Evolutionary conservation across 768 basidiomycete genomes (phyloP).

Genomic region (Tulasnella sp.): DNA sequence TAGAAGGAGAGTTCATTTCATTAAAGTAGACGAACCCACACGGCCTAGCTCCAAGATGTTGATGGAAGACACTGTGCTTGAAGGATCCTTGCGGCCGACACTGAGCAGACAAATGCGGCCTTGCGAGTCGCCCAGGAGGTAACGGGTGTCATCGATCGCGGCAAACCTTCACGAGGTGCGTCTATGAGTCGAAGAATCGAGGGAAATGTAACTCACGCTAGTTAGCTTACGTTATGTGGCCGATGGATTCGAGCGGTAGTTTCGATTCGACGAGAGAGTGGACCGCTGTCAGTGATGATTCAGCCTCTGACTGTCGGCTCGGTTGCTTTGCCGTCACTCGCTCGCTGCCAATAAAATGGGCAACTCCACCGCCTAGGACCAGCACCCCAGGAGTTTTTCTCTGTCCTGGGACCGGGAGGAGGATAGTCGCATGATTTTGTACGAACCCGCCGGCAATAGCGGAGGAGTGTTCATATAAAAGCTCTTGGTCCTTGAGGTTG

Average conservation of each 20-base stretch:
- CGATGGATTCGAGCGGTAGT: conserved; percentile 14
- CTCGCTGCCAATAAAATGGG: conserved; percentile 2
- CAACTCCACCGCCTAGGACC: conserved; percentile 24
- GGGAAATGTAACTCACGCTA: too few species aligned
- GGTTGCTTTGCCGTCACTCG: conserved; percentile 21
- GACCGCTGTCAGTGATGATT: neutral
- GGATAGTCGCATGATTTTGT: conserved; percentile 17
- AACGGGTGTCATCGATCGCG: conserved; percentile 30
- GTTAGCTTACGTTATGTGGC: neutral
- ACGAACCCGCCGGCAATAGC: neutral
- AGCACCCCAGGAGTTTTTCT: conserved; percentile 20
- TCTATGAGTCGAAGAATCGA: too few species aligned
- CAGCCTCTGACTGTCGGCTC: conserved; percentile 53
- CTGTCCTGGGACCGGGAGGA: conserved; percentile 14
- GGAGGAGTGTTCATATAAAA: conserved; percentile 16
- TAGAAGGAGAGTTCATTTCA: neutral
- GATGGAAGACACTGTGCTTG: conserved; percentile 30
- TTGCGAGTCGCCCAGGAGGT: conserved; percentile 58
- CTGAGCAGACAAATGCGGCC: conserved; percentile 63
- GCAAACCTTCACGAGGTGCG: neutral
- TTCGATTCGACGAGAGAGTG: neutral
- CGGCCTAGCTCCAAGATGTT: conserved; percentile 57
- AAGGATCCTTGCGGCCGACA: conserved; percentile 33
- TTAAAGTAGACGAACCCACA: conserved; percentile 32
- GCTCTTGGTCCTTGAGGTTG: conserved; percentile 21